A percentile compares a stretch with the other conserved stretches of the same genome.
Conservation (phyloP, 768 basidiomycete genomes). For the Tricholoma sp. region DNA sequence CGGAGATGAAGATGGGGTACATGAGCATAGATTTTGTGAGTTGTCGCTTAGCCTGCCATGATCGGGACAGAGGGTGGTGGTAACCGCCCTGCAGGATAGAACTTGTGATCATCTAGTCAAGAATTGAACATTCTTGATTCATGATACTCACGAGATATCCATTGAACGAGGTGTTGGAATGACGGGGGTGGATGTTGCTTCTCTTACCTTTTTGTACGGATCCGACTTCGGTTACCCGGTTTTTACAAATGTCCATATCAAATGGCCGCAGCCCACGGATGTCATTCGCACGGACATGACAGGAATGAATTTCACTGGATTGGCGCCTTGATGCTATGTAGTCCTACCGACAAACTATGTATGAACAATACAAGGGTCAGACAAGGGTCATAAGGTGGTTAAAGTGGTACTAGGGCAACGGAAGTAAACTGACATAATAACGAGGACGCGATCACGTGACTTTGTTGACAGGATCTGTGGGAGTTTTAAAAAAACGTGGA, state of each 20-base stretch:
- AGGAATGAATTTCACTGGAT: no score
- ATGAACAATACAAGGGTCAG: no score
- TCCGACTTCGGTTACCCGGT: not conserved
- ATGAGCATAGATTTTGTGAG: conserved; percentile 93
- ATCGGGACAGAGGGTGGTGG: conserved; percentile 83
- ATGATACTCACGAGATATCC: conserved; percentile 40
- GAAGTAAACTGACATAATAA: not conserved
- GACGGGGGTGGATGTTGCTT: not conserved
- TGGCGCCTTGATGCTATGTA: no score
- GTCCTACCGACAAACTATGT: no score
- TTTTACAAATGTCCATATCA: no score
- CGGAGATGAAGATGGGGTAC: conserved; percentile 98
- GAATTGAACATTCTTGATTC: not conserved
- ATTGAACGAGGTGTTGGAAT: conserved; percentile 15
- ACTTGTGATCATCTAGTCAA: conserved; percentile 28
- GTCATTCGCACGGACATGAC: no score
- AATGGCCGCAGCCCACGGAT: not conserved
- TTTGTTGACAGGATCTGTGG: conserved; percentile 36
- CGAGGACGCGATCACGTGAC: conserved; percentile 37
- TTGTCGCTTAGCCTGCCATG: conserved; percentile 78
- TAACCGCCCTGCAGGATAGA: conserved; percentile 92
- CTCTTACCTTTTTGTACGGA: not conserved
- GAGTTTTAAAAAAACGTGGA: conserved; percentile 31
- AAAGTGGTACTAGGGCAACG: not conserved
- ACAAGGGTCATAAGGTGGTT: no score